Conservation (phyloP, 176 grass and related monocot species). For the Thinopyrum elongatum region DNA sequence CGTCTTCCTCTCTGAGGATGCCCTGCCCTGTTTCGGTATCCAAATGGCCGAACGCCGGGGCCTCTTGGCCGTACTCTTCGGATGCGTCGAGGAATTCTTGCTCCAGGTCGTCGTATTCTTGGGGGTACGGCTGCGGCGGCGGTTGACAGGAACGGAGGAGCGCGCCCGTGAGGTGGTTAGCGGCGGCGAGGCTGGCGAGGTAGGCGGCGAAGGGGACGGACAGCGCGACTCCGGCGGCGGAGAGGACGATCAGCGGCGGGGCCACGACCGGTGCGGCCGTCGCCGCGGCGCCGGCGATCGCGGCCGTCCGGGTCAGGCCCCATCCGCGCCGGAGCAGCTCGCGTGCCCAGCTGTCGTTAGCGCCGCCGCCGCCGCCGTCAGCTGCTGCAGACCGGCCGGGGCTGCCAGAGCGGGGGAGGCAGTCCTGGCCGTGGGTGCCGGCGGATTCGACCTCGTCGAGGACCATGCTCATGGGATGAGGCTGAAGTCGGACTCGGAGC, state of each 20-base stretch:
- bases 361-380: background rate
- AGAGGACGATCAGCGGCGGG: constrained; percentile 29
- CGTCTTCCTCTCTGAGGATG: background rate
- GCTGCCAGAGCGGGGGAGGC: background rate
- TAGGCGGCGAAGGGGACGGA: constrained; percentile 35
- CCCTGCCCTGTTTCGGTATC: background rate
- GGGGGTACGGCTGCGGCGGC: background rate
- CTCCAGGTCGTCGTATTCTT: background rate
- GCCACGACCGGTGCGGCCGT: constrained; percentile 19
- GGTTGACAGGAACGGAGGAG: constrained; percentile 6
- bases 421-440: background rate
- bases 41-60: background rate
- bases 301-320: constrained; percentile 24
- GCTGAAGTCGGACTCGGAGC: background rate
- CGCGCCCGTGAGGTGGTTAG: constrained; percentile 5
- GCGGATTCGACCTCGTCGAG: background rate
- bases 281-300: constrained; percentile 4
- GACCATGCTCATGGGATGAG: background rate
- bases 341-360: background rate
- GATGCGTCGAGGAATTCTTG: constrained; percentile 4
- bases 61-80: background rate
- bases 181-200: constrained; percentile 34
- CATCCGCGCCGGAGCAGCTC: constrained; percentile 30
- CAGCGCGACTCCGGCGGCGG: constrained; percentile 3
- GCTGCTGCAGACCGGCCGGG: background rate